Conservation (phyloP, 164 flowering plant species). For the Magnolia kwangsiensis region DNA sequence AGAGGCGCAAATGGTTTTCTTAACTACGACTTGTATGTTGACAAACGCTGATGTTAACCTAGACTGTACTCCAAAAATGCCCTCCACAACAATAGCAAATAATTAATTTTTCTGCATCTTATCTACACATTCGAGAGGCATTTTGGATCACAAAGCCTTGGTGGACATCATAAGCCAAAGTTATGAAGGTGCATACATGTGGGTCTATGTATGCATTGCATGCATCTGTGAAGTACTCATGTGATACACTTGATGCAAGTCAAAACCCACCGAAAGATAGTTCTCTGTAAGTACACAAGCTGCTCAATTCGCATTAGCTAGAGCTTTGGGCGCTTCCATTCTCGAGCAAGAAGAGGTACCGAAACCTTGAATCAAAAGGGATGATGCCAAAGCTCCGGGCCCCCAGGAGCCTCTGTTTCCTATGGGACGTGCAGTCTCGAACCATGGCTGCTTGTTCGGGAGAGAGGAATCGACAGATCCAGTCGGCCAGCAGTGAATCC, state of each 20-base stretch:
- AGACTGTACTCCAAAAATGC: background rate
- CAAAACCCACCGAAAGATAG: background rate
- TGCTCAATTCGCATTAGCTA: background rate
- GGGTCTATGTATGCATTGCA: background rate
- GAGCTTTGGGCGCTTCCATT: slow-evolving; percentile 6
- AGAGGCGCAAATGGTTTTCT: background rate
- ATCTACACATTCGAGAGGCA: no score
- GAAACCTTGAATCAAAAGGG: slow-evolving; percentile 45
- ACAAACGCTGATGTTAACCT: background rate
- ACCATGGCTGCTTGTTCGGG: slow-evolving; percentile 40
- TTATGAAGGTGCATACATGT: no score
- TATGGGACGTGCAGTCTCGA: slow-evolving; percentile 20
- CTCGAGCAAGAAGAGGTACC: slow-evolving; percentile 34
- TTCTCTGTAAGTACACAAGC: background rate
- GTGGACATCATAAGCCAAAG: no score
- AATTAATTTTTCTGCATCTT: no score
- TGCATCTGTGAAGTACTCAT: background rate
- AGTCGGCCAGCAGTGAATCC: slow-evolving; percentile 32
- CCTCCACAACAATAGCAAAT: no score
- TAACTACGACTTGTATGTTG: background rate
- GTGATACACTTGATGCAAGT: background rate
- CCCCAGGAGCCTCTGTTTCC: slow-evolving; percentile 31
- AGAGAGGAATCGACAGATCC: slow-evolving; percentile 41
- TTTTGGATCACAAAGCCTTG: no score
- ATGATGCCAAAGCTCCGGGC: slow-evolving; percentile 30